These are phyloP conservation scores for Colletotrichum horii DNA, from an alignment of 2,329 filamentous ascomycete genomes.

Conservation along the genomic window DNA sequence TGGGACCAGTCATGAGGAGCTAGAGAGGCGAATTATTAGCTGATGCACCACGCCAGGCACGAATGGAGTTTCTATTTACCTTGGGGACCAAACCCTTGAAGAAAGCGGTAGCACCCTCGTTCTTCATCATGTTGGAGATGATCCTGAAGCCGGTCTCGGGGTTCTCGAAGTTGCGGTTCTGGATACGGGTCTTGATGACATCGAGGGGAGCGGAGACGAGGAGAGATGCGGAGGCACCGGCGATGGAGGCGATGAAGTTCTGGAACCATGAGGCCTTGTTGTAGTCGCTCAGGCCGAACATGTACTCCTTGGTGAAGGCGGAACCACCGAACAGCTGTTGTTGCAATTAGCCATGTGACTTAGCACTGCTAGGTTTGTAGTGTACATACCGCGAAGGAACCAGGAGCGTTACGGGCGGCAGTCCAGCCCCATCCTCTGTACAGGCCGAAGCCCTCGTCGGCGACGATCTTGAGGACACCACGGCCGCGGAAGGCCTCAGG, in stretches of 20 bases:
- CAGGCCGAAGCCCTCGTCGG: conserved; percentile 92
- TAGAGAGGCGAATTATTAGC: conserved; percentile 29
- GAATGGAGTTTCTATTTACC: conserved; percentile 44
- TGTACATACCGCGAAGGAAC: conserved; percentile 85
- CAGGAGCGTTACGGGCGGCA: conserved; percentile 93
- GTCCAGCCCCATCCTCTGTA: conserved; percentile 99
- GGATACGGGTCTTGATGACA: conserved; percentile 97
- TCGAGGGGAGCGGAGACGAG: conserved; percentile 95
- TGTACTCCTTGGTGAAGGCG: conserved; percentile 95
- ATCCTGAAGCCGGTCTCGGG: conserved; percentile 94
- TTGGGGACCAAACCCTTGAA: conserved; percentile 98
- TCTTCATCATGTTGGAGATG: conserved; percentile 87
- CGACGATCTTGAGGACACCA: conserved; percentile 86
- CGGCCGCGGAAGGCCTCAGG: conserved; percentile 96
- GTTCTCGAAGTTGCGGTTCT: conserved; percentile 99
- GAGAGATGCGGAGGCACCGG: conserved; percentile 92
- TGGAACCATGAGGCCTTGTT: conserved; percentile 93
- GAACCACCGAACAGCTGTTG: conserved; percentile 93
- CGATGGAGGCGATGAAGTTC: conserved; percentile 97
- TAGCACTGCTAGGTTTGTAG: neutral
- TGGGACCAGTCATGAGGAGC: conserved; percentile 98
- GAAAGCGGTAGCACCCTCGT: conserved; percentile 86
- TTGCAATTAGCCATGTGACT: neutral
- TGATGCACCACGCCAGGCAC: conserved; percentile 20
- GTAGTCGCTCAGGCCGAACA: conserved; percentile 90